Base-by-base conservation (phyloP, 208 protist species). In the Acanthamoeba triangularis region DNA sequence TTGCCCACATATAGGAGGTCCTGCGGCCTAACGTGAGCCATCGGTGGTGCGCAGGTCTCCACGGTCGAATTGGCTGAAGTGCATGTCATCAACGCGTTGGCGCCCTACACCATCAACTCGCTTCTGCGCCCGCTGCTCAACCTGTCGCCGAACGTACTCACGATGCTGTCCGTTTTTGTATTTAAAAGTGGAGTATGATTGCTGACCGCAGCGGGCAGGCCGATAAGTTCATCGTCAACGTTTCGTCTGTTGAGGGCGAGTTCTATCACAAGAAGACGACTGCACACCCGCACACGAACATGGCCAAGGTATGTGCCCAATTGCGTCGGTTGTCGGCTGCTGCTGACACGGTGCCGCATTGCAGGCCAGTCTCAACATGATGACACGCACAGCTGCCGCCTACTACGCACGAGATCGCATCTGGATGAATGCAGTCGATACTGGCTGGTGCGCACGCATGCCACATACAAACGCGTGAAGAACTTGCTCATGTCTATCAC, bases 391-490 rank as follows among this genome's bases (percentile, higher is more conserved):
- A 8, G 98, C 98, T 78, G 98, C 97, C 14, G 97, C 97, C 28
- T 98, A 99, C 95, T 99, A 99, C 95, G 98, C 98, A 4, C 88
- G 95, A 61, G 97, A 97, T 49, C 96, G 98, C 85, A 99, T 99
- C 97, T 99, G 98, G 97, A 99, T 99, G 99, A 99, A 99, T 96
- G 98, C 98, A 61, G 99, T 99, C n/a, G 99, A 99, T 96, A 99
- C 99, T 0, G 99, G 99, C 41, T 99, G 99, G 99, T 85, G 33
- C 18, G 20, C 10, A 25, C 33, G n/a, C n/a, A n/a, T n/a, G n/a
- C n/a, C n/a, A 25, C 8, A 41, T 33, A 25, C 33, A 47, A 0
- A 59, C 13, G 2, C 52, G n/a, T n/a, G n/a, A n/a, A n/a, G 65
- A 74, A 69, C 61, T n/a, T 11, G 25, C 61, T 35, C 33, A 80